Conservation (phyloP, 2,329 filamentous ascomycete genomes). For the Cytospora chrysosperma region DNA sequence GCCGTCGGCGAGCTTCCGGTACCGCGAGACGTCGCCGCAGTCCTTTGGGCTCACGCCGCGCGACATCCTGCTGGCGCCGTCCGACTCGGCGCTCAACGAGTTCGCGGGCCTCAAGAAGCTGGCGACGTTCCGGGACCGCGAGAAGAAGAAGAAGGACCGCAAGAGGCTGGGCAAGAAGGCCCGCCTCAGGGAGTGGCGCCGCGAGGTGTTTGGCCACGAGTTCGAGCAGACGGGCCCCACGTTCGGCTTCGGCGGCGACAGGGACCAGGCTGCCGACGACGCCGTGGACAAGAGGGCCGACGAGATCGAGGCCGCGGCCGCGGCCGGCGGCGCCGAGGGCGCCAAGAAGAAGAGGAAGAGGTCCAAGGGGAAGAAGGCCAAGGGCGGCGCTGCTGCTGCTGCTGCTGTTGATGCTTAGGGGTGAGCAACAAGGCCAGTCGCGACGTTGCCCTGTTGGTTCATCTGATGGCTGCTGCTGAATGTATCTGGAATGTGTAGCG, state of each 20-base stretch:
- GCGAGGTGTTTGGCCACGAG: conserved; percentile 60
- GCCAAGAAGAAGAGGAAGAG: conserved; percentile 54
- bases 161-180: conserved; percentile 93
- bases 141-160: conserved; percentile 86
- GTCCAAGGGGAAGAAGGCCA: conserved; percentile 46
- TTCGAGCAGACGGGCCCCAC: conserved; percentile 57
- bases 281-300: conserved; percentile 34
- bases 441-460: background rate
- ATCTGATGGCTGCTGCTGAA: background rate
- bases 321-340: conserved; percentile 32
- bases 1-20: conserved; percentile 66
- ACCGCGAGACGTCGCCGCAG: conserved; percentile 89
- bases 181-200: conserved; percentile 80
- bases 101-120: conserved; percentile 95
- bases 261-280: conserved; percentile 31
- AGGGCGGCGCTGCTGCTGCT: conserved; percentile 24
- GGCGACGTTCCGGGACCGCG: conserved; percentile 80
- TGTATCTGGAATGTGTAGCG: background rate
- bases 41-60: conserved; percentile 85
- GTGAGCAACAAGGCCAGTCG: background rate
- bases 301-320: conserved; percentile 26
- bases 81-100: conserved; percentile 81
- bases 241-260: conserved; percentile 55
- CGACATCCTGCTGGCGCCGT: conserved; percentile 87
- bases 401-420: conserved; percentile 8